Percentiles rank a stretch among this genome's conserved stretches.
Conservation (phyloP, 2,329 filamentous ascomycete species). For the Cladobotryum mycophilum region DNA sequence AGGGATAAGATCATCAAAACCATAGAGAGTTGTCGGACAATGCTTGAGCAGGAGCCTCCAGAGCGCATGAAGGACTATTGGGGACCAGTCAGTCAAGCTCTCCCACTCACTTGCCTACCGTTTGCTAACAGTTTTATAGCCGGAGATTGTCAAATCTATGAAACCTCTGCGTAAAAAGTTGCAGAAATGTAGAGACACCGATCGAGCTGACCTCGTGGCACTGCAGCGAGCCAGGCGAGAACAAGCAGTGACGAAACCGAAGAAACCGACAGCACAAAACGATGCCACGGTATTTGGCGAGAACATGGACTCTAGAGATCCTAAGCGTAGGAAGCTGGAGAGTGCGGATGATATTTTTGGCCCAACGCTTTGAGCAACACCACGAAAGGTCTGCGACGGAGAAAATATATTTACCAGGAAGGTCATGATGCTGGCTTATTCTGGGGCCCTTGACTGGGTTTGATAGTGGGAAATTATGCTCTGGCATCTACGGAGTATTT, state of each 20-base stretch:
- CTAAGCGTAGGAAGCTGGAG: conserved; percentile 42
- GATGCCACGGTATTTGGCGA: conserved; percentile 45
- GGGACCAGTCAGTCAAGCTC: conserved; percentile 38
- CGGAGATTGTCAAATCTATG: conserved; percentile 39
- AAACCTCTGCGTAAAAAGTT: conserved; percentile 61
- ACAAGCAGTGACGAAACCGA: conserved; percentile 39
- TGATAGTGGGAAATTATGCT: too few species aligned
- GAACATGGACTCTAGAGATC: conserved; percentile 32
- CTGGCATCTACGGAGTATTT: too few species aligned
- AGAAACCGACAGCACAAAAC: conserved; percentile 31
- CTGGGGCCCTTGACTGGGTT: too few species aligned
- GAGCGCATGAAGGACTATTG: conserved; percentile 50
- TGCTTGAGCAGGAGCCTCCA: conserved; percentile 52
- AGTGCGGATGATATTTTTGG: conserved; percentile 43
- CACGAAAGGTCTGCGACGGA: background rate
- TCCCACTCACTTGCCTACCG: too few species aligned
- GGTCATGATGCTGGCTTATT: too few species aligned
- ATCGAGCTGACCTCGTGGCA: conserved; percentile 65
- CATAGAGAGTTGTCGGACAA: conserved; percentile 45
- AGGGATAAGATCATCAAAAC: conserved; percentile 44
- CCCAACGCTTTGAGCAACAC: conserved; percentile 27
- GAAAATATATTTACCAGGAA: too few species aligned
- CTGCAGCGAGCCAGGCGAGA: conserved; percentile 60
- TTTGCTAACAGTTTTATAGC: conserved; percentile 26
- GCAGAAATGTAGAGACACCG: conserved; percentile 67